Base-by-base conservation (phyloP, 2,329 filamentous ascomycete species). In the Aspergillus tubingensis region DNA sequence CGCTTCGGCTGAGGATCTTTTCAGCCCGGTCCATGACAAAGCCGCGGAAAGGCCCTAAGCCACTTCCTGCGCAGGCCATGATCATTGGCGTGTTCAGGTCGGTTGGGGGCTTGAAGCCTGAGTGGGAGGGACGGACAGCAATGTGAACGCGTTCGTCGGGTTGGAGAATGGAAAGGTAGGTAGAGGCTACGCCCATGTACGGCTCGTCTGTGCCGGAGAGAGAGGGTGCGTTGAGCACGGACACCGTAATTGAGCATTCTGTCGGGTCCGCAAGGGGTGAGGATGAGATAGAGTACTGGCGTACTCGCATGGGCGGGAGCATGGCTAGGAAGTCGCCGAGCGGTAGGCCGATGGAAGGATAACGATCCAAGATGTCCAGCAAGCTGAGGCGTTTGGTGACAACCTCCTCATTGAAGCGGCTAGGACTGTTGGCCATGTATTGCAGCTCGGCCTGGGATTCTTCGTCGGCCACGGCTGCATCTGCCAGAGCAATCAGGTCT, bases 201-300 rank as follows among this genome's bases (percentile, higher is more conserved):
- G 77, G 75, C 11, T 82, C 67, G 8, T 64, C 81, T 55, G 8
- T 21, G 10, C 62, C 64, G 2, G 68, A 65, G 7, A 80, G 65
- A 0, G 86, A 82, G 0, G 84, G 82, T 2, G 79, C 79, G 51
- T 88, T 82, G 54, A 91, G 81, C 1, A 92, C 82, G 3, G 83
- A 82, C 76, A 89, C 92, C 3, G 89, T 92, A 25, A 93, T 81
- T 0, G 88, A 87, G 54, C 84, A 83, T 59, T 80, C 80, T 10
- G 76, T 78, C 0, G 84, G 80, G 62, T 88, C 82, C 63, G 79
- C 80, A 0, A 91, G 80, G 0, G 90, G 88, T 0, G 89, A 91
- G 0, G 89, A 92, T 0, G 90, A 92, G 69, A 93, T 91, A 32
- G 87, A 91, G 79, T 92, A 92, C 73, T 91, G 88, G n/a, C 90